Evolutionary conservation across 2,329 filamentous ascomycete genomes (phyloP).

Genomic region (Calycina marina): DNA sequence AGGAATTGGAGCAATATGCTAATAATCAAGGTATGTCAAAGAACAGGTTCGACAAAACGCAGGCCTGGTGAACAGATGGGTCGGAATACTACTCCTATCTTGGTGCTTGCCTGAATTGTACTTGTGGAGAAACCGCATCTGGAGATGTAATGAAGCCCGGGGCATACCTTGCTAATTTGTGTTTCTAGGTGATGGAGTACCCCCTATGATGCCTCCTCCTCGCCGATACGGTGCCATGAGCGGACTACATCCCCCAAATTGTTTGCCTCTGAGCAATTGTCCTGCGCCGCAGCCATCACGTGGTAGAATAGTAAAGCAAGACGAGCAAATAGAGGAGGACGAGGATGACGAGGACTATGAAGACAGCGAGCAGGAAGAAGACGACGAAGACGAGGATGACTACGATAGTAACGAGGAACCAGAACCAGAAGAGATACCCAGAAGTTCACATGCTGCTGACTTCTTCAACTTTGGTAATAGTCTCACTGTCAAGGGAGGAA

Average conservation of each 20-base stretch:
- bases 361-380: constrained; percentile 26
- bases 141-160: too few species aligned
- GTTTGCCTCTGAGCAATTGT: too few species aligned
- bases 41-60: too few species aligned
- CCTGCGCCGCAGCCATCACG: constrained; percentile 56
- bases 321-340: constrained; percentile 40
- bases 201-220: constrained; percentile 53
- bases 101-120: too few species aligned
- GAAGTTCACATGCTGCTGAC: constrained; percentile 54
- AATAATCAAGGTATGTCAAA: constrained; percentile 53
- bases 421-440: constrained; percentile 47
- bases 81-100: too few species aligned
- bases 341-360: constrained; percentile 32
- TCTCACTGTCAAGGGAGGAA: constrained; percentile 91
- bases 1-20: constrained; percentile 94
- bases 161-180: not conserved
- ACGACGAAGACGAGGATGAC: constrained; percentile 38
- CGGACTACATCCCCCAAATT: constrained; percentile 41
- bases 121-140: too few species aligned
- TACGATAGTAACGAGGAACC: constrained; percentile 56
- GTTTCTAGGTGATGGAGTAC: constrained; percentile 43
- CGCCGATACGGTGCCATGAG: constrained; percentile 44
- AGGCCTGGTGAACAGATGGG: too few species aligned
- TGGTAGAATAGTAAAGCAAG: constrained; percentile 59
- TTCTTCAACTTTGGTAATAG: constrained; percentile 98